phyloP scores from a whole-genome alignment of 192 early-diverging fungal species.

The Pilobolus umbonatus region DNA sequence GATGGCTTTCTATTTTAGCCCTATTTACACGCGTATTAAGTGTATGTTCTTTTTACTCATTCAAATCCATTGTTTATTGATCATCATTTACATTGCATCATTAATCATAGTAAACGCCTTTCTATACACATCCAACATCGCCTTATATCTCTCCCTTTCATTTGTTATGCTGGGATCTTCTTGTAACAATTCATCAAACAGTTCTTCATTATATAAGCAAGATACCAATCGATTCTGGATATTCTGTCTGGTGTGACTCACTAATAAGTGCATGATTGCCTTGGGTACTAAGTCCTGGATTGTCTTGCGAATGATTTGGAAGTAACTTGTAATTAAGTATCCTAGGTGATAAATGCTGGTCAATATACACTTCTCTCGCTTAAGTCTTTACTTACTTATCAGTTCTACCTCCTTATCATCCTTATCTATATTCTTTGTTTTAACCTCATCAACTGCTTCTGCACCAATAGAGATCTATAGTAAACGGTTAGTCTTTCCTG shows the following conservation, averaged over 20 bases:
- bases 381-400: constrained; percentile 51
- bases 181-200: constrained; percentile 61
- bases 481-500: too few species aligned
- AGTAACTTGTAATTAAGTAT: constrained; percentile 68
- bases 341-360: constrained; percentile 33
- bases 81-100: constrained; percentile 53
- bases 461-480: too few species aligned
- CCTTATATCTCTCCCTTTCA: constrained; percentile 66
- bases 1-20: too few species aligned
- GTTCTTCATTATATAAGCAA: constrained; percentile 61
- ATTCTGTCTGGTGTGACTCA: constrained; percentile 62
- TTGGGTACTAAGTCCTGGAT: constrained; percentile 75
- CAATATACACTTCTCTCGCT: too few species aligned
- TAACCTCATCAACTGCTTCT: not conserved
- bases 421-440: constrained; percentile 19
- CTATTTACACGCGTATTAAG: too few species aligned
- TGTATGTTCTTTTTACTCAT: too few species aligned
- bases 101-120: constrained; percentile 65
- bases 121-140: constrained; percentile 73
- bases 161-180: constrained; percentile 64
- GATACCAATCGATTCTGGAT: constrained; percentile 73
- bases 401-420: constrained; percentile 72
- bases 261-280: constrained; percentile 75
- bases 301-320: constrained; percentile 68
- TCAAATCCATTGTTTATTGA: too few species aligned